Percentiles rank a stretch among this genome's conserved stretches.
These are phyloP conservation scores for Lipomyces anomalus DNA, from an alignment of 805 yeast genomes.

Conservation along the genomic window DNA sequence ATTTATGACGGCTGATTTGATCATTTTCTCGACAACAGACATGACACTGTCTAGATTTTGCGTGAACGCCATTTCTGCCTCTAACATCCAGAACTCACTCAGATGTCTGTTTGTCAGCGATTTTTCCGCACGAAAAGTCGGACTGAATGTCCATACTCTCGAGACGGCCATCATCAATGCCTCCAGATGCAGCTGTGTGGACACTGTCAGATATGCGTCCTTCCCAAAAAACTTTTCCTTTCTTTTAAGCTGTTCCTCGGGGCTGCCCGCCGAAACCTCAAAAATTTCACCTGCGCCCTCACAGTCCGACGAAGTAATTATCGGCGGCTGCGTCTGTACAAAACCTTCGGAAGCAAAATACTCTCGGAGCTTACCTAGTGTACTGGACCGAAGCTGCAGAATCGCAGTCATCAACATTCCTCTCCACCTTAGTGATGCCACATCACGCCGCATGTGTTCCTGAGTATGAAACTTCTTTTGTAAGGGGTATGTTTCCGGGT, in stretches of 20 bases:
- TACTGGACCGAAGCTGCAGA: conserved; percentile 63
- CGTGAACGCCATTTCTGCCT: conserved; percentile 76
- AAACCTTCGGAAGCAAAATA: conserved; percentile 55
- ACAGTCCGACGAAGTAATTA: conserved; percentile 84
- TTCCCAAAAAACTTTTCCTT: conserved; percentile 54
- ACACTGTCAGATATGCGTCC: conserved; percentile 72
- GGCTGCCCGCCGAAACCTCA: conserved; percentile 40
- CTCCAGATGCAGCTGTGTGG: conserved; percentile 88
- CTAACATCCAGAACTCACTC: conserved; percentile 97
- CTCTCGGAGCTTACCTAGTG: conserved; percentile 48
- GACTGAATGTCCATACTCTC: conserved; percentile 82
- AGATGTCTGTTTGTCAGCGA: conserved; percentile 88
- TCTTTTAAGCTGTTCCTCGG: background rate
- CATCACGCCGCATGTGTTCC: conserved; percentile 54
- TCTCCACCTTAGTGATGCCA: conserved; percentile 76
- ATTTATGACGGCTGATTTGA: conserved; percentile 43
- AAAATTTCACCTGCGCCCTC: conserved; percentile 98
- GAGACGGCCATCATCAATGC: conserved; percentile 65
- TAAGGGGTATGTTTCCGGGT: conserved; percentile 58
- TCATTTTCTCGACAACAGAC: conserved; percentile 61
- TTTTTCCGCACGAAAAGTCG: conserved; percentile 90
- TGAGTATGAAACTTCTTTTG: conserved; percentile 72
- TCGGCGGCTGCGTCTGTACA: conserved; percentile 75
- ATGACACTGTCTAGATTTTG: conserved; percentile 54
- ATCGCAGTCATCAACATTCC: conserved; percentile 60